Evolutionary conservation across 225 moss, liverwort and hornwort species (phyloP), one percentile per base, ranked within the genome.

Genomic region (Lunularia cruciata): DNA sequence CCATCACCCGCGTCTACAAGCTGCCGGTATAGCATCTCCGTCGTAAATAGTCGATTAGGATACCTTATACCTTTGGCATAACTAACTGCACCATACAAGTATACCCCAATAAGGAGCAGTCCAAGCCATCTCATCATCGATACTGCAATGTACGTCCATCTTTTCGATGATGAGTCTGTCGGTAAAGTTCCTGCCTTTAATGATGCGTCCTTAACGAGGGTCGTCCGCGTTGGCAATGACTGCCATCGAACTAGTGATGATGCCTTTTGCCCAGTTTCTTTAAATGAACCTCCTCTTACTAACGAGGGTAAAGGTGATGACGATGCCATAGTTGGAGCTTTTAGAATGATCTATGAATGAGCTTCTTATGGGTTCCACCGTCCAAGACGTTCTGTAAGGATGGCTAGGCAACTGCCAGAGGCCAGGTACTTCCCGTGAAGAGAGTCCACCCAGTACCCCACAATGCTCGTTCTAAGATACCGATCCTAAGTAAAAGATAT

Each of bases 81-180:
- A 2, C 19, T 26, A 15, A 30, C 15, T 27, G 55, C 25, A 30
- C 22, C 27, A 20, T 25, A 55, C 20, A 26, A 5, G 27, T 55
- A 55, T 25, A 55, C 28, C 55, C 55, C 55, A 55, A 55, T 55
- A 3, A 55, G 55, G 28, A 55, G 55, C 55, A 55, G 20, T 1
- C 55, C 55, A 4, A 55, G 19, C 27, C 55, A 55, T 55, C 28
- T 55, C 23, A 55, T 55, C 55, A 28, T 10, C 25, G 12, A 3
- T 11, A 26, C 27, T 27, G 55, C 55, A 10, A 55, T 13, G 3
- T 25, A 26, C 10, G 55, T 30, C 55, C 55, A 55, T 55, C 4
- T 55, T 20, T 30, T 55, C 11, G 55, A 28, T 27, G 55, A 30
- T 11, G 53, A 5, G 2, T 55, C 55, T 6, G 6, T 15, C 1